phyloP scores from a whole-genome alignment of 164 flowering plant genomes.

The Amborella trichopoda region DNA sequence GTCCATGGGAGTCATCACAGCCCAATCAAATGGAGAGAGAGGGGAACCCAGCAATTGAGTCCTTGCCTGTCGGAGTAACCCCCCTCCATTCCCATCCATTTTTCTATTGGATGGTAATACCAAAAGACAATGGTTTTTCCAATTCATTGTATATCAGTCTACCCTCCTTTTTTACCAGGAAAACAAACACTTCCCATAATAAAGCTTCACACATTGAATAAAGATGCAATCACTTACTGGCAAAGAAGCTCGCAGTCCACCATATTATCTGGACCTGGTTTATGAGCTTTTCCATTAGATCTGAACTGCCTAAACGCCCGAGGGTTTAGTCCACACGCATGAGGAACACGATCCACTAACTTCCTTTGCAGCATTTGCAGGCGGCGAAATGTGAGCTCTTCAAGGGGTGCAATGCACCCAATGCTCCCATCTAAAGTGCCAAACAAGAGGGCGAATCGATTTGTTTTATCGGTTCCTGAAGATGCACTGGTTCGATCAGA shows the following conservation, averaged over 20 bases:
- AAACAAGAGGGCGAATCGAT: conserved; percentile 80
- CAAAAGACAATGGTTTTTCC: not conserved
- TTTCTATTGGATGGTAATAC: not conserved
- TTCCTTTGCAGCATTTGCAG: conserved; percentile 81
- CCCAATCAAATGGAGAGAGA: too few relatives aligned
- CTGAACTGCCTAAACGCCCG: conserved; percentile 73
- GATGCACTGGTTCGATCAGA: conserved; percentile 37
- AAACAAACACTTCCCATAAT: not conserved
- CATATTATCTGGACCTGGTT: conserved; percentile 93
- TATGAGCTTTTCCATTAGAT: conserved; percentile 83
- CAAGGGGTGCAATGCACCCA: conserved; percentile 95
- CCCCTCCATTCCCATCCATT: not conserved
- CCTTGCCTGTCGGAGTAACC: not conserved
- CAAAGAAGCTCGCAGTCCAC: conserved; percentile 94
- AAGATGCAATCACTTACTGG: conserved; percentile 48
- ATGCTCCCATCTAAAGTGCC: conserved; percentile 92
- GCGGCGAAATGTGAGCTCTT: conserved; percentile 88
- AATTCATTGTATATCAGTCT: not conserved
- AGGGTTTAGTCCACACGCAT: conserved; percentile 87
- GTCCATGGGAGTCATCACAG: too few relatives aligned
- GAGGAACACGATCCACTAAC: conserved; percentile 82
- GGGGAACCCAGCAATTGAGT: not conserved
- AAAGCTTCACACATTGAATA: not conserved
- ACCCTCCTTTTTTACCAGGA: not conserved
- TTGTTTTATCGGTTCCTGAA: conserved; percentile 70